Conservation (phyloP, 2,329 filamentous ascomycete species). For the Aspergillus nomiae region DNA sequence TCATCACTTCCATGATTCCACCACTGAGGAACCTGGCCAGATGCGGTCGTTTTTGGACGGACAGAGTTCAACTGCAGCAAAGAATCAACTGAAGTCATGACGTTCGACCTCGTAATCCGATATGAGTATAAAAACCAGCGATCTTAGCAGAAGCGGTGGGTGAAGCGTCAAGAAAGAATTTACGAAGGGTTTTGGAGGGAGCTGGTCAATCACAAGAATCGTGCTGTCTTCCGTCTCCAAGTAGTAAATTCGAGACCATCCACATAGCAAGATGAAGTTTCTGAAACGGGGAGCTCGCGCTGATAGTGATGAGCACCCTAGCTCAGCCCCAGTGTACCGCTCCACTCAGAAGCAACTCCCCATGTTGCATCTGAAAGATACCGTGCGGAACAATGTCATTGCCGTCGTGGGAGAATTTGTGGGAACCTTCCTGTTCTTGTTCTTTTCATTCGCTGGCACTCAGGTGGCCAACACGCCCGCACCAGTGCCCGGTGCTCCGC, state of each 20-base stretch:
- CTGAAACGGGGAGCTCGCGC: neutral
- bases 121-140: neutral
- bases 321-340: neutral
- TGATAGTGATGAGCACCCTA: neutral
- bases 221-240: neutral
- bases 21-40: neutral
- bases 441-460: slow-evolving; percentile 50
- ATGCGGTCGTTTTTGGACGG: neutral
- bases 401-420: slow-evolving; percentile 54
- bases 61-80: neutral
- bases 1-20: neutral
- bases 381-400: slow-evolving; percentile 47
- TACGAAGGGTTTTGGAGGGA: neutral
- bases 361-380: slow-evolving; percentile 38
- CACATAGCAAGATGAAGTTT: neutral
- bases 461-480: slow-evolving; percentile 48
- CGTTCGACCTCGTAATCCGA: neutral
- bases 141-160: neutral
- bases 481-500: slow-evolving; percentile 32
- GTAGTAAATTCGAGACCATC: neutral
- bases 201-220: neutral
- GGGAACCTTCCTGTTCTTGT: slow-evolving; percentile 55
- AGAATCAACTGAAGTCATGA: neutral
- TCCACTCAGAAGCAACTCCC: slow-evolving; percentile 27
- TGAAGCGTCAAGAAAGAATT: no score